Percentiles rank a stretch among this genome's conserved stretches.
Evolutionary conservation across 441 rosid genomes (phyloP).

Genomic region (Raphanus hybrid): DNA sequence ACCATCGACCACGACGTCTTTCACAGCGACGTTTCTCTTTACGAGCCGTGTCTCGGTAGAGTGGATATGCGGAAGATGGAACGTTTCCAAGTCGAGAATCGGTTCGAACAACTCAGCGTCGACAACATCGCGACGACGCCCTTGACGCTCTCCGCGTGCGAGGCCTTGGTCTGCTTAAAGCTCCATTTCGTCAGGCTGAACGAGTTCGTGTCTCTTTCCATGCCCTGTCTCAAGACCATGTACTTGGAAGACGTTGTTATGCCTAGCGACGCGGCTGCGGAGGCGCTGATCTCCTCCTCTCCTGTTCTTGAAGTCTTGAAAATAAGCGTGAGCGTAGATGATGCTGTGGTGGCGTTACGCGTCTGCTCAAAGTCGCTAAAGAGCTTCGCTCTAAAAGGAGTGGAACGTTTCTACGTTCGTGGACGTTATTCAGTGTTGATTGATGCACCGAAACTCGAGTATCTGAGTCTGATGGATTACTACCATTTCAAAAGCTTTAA

Average conservation of each 20-base stretch:
- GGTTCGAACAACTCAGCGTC: neutral
- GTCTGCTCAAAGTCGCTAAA: constrained; percentile 2
- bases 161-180: constrained; percentile 11
- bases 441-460: constrained; percentile 13
- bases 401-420: neutral
- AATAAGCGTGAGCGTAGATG: neutral
- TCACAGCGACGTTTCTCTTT: neutral
- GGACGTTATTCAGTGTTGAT: neutral
- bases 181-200: neutral
- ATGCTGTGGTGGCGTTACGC: neutral
- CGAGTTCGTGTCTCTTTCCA: neutral
- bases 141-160: neutral
- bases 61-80: constrained; percentile 8
- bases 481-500: constrained; percentile 1
- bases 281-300: neutral
- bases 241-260: constrained; percentile 7
- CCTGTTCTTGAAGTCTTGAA: constrained; percentile 5
- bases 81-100: neutral
- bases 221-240: constrained; percentile 25
- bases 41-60: neutral
- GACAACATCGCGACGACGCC: neutral
- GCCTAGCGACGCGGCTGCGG: neutral
- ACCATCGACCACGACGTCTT: neutral
- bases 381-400: constrained; percentile 3
- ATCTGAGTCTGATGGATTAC: constrained; percentile 7